Evolutionary conservation across 129 eudicot species (phyloP), one percentile per base, ranked within the genome.

Genomic region (Flaveria trinervia): DNA sequence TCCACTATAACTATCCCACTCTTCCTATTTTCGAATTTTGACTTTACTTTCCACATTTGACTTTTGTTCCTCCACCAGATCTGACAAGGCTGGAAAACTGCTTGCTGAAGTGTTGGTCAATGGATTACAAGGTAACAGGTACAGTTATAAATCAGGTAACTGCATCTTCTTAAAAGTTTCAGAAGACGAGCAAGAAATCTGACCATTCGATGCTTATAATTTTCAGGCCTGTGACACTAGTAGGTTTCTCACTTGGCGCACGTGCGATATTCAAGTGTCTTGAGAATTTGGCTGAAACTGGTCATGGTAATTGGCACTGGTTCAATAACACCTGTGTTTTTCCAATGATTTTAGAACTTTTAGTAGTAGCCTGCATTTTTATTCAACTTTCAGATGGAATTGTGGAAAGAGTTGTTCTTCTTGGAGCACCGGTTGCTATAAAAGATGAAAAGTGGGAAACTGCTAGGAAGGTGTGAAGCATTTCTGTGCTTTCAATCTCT

Each of bases 111-210:
- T 92, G 22, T 76, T 95, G 33, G 60, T 86, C 68, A 91, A 91
- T 44, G 99, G 95, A 70, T 73, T 89, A 79, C 99, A 95, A 74
- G 99, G 99, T 67, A 88, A 95, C 72, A 89, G 99, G 99, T 91
- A 81, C 33, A 52, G 14, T 64, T n/a, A 17, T 4, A 73, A 66
- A 36, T 55, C 54, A 20, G 6, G 18, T 43, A 26, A 51, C 65
- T 65, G 3, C 7, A 46, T 15, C 13, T 15, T 11, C 44, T 30
- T 3, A 65, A 23, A 54, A 64, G 49, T 75, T 26, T 45, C 25
- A 46, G 51, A 9, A 65, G 54, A 65, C 14, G 17, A 41, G 30
- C 43, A 12, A 67, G 44, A 76, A 36, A 7, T 23, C 6, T 26
- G 13, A 41, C 28, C 51, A 28, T 12, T 75, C 11, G 22, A 12